A percentile compares a stretch with the other conserved stretches of the same genome.
Evolutionary conservation across 176 grass and related monocot genomes (phyloP).

Genomic region (Carex kokanica): DNA sequence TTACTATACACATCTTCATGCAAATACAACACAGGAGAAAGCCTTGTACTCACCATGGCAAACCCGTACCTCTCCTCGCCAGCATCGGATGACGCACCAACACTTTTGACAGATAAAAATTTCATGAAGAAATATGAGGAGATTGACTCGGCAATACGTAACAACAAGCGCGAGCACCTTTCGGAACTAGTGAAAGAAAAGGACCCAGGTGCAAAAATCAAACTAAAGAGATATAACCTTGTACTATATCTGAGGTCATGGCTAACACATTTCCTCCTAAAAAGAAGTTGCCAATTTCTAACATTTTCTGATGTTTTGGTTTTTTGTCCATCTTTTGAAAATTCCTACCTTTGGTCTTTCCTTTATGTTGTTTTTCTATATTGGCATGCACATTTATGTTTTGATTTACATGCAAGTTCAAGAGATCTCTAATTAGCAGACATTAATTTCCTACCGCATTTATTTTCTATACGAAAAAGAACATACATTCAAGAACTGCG

Average conservation of each 20-base stretch:
- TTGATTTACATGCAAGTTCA: neutral
- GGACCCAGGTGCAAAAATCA: neutral
- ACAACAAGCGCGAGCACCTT: neutral
- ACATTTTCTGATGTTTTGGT: neutral
- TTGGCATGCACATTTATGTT: neutral
- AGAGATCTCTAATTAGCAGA: neutral
- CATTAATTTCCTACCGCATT: neutral
- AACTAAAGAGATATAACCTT: neutral
- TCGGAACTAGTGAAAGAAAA: neutral
- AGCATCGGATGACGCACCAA: neutral
- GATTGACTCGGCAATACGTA: conserved; percentile 6
- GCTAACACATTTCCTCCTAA: neutral
- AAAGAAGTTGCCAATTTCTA: neutral
- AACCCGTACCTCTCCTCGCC: neutral
- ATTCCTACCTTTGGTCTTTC: neutral
- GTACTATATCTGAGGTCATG: neutral
- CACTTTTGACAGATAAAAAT: neutral
- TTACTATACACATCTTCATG: neutral
- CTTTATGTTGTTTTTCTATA: neutral
- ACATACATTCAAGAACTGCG: too few relatives aligned
- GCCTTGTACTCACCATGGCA: neutral
- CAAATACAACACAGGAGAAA: neutral
- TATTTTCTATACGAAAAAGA: neutral
- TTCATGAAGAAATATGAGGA: conserved; percentile 6
- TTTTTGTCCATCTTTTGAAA: neutral